Evolutionary conservation across 768 basidiomycete genomes (phyloP).

Genomic region (Rhizopogon roseolus): DNA sequence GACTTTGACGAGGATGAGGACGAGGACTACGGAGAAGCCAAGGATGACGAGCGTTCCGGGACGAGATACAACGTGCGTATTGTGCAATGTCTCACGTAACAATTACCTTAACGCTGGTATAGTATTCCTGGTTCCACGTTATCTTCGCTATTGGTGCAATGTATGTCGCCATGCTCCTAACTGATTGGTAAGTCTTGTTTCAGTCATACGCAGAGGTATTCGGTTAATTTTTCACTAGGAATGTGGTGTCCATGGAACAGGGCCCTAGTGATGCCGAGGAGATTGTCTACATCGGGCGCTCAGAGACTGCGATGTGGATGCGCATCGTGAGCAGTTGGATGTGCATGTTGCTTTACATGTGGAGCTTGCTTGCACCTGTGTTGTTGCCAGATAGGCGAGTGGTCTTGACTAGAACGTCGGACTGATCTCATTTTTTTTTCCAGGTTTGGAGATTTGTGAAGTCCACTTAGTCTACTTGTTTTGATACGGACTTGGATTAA

Average conservation of each 20-base stretch:
- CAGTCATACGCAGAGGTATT: slow-evolving; percentile 2
- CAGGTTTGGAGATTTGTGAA: slow-evolving; percentile 23
- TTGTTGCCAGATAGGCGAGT: slow-evolving; percentile 86
- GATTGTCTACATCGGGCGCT: slow-evolving; percentile 90
- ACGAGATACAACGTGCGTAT: slow-evolving; percentile 86
- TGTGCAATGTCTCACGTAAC: background rate
- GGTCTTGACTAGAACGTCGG: background rate
- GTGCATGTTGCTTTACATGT: slow-evolving; percentile 79
- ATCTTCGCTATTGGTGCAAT: slow-evolving; percentile 95
- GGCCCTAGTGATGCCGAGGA: slow-evolving; percentile 49
- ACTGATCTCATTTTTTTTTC: background rate
- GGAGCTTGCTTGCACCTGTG: slow-evolving; percentile 86
- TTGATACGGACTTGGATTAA: background rate
- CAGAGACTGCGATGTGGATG: slow-evolving; percentile 99
- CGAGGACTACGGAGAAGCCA: slow-evolving; percentile 64
- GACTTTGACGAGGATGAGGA: slow-evolving; percentile 68
- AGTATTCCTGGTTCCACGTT: slow-evolving; percentile 99
- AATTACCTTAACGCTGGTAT: slow-evolving; percentile 1
- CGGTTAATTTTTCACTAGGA: slow-evolving; percentile 40
- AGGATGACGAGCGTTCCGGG: slow-evolving; percentile 91
- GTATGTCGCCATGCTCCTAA: slow-evolving; percentile 97
- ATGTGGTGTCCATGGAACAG: slow-evolving; percentile 59
- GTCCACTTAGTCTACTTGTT: background rate
- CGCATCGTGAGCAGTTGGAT: slow-evolving; percentile 94
- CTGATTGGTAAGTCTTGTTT: slow-evolving; percentile 78